Base-by-base conservation (phyloP, 1,139 yeast species). In the Sugiyamaella castrensis region DNA sequence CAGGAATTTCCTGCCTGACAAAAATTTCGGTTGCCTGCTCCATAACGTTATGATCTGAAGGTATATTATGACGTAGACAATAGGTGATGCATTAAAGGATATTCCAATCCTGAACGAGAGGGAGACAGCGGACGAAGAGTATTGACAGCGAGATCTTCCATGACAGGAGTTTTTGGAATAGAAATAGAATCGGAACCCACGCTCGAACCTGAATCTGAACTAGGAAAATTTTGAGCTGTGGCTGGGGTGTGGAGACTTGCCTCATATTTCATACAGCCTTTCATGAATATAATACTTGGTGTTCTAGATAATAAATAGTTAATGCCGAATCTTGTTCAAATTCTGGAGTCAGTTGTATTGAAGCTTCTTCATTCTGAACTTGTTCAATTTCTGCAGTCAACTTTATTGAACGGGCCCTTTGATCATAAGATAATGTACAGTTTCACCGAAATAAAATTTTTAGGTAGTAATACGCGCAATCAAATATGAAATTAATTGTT, bases 401-500 rank as follows among this genome's bases (percentile, higher is more conserved):
- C 38, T 61, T 64, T 31, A 61, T 61, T 8, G 64, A 53, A 8
- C 65, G 47, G 10, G 65, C 96, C 51, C 88, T 79, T 48, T 80
- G 79, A 1, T 96, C 95, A 65, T 87, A 88, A 51, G 86, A 88
- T 49, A 88, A 70, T 0, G 96, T 87, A 43, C 89, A 0, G 95
- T 86, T 65, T 87, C 95, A 27, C 85, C 91, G 28, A 57, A 34
- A 40, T 55, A 59, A 37, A 80, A 61, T 42, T 84, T 81, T 24
- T 80, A 76, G 55, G 76, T 76, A 2, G 91, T 86, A 9, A 88
- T 76, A 4, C 95, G 86, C 29, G 94, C 91, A 35, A 87, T 81
- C 53, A 87, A 73, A 24, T 84, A 76, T 0, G 95, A n/a, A n/a
- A n/a, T n/a, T 87, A 57, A 84, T 83, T 0, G 95, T 50, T 79